Base-by-base conservation (phyloP, 345 rosid genomes). In the Erysimum cheiranthoides region DNA sequence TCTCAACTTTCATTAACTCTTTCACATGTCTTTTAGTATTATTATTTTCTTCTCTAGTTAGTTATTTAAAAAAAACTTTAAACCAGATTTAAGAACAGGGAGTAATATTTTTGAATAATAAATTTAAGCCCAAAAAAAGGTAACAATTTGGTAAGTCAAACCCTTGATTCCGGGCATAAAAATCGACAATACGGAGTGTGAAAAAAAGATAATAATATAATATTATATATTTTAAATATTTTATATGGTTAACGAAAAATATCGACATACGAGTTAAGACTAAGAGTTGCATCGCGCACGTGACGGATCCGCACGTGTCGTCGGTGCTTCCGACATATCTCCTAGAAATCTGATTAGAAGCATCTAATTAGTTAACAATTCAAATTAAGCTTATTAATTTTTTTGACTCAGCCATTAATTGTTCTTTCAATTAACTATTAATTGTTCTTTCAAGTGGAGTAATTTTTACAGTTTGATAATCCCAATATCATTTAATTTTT, bases 281-380 rank as follows among this genome's bases (percentile, higher is more conserved):
- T 18, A 66, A 60, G 56, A 73, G 73, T 73, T 73, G 64, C 39
- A 67, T 66, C 68, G 17, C 73, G 73, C 81, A 78, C 81, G 81
- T 73, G 81, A 78, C 74, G 70, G 81, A 72, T 57, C 47, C 62
- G 77, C 77, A 78, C 78, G 78, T 78, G 66, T 61, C 78, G 78
- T 51, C 66, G 66, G 75, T 66, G 74, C 71, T 74, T 66, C 62
- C 73, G 60, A 63, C 72, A 67, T 46, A 66, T 68, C 70, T 66
- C 76, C 80, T 50, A 10, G 1, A 77, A 74, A 84, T 82, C 80
- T 71, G 78, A 73, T 73, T 76, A 56, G 84, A 80, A 88, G 82
- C 84, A 68, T 89, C 95, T 79, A 73, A 85, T 60, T 79, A 71
- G 17, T 82, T 61, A 73, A 73, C 53, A 43, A 78, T 40, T 73